phyloP scores from a whole-genome alignment of 1,284 basidiomycete genomes.

The Trametes hirsuta region DNA sequence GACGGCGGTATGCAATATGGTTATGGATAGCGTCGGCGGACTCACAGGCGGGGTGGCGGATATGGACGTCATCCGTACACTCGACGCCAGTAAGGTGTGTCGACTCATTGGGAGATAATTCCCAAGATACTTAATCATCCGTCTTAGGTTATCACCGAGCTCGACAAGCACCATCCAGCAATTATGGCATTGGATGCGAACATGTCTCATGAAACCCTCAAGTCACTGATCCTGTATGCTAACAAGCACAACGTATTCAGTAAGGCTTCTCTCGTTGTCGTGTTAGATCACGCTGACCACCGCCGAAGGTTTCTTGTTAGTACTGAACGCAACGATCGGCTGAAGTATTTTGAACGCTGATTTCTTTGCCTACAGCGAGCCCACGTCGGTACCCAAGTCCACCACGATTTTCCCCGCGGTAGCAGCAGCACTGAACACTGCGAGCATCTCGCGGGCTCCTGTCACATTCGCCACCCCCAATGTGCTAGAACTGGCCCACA shows the following conservation, averaged over 20 bases:
- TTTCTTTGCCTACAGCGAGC: conserved; percentile 60
- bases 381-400: conserved; percentile 87
- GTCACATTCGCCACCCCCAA: conserved; percentile 82
- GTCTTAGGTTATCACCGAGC: conserved; percentile 45
- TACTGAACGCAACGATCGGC: neutral
- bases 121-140: neutral
- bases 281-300: neutral
- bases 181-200: conserved; percentile 88
- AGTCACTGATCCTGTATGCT: conserved; percentile 55
- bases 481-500: conserved; percentile 69
- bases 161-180: conserved; percentile 50
- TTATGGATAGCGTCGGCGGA: conserved; percentile 74
- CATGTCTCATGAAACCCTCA: conserved; percentile 58
- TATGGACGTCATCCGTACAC: conserved; percentile 74
- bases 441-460: conserved; percentile 40
- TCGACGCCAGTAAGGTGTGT: conserved; percentile 54
- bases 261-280: conserved; percentile 38
- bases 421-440: conserved; percentile 35
- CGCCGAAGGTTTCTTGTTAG: conserved; percentile 22
- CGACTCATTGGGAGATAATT: neutral
- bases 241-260: conserved; percentile 50
- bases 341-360: neutral
- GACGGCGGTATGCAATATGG: conserved; percentile 86
- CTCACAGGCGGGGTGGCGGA: conserved; percentile 89
- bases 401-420: conserved; percentile 71